A percentile compares a stretch with the other conserved stretches of the same genome.
These are phyloP conservation scores for Pharnaceum exiguum DNA, from an alignment of 148 eudicot species.

Conservation along the genomic window DNA sequence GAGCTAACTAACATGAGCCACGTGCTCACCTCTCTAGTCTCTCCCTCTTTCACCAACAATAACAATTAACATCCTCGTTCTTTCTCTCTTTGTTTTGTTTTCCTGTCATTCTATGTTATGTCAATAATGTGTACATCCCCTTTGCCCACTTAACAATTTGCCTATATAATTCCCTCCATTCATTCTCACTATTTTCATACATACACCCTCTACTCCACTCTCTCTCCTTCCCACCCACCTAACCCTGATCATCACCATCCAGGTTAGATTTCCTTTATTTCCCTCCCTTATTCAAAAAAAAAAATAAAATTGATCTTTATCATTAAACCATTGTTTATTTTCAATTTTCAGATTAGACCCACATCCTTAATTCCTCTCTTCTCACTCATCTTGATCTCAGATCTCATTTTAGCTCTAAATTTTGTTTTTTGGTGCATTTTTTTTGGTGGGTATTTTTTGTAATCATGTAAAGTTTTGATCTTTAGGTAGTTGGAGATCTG, in stretches of 20 bases:
- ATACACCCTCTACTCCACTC: background rate
- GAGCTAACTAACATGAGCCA: slow-evolving; percentile 25
- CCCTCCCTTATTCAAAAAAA: too few relatives aligned
- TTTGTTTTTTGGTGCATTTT: background rate
- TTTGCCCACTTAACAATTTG: background rate
- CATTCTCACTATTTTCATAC: background rate
- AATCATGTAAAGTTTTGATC: background rate
- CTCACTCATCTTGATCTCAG: too few relatives aligned
- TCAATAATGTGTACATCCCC: too few relatives aligned
- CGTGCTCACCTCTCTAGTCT: slow-evolving; percentile 14
- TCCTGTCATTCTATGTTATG: too few relatives aligned
- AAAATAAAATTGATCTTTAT: too few relatives aligned
- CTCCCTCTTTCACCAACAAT: slow-evolving; percentile 3
- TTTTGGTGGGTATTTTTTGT: background rate
- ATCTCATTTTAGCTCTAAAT: too few relatives aligned
- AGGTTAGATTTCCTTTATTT: slow-evolving; percentile 5
- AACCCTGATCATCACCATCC: too few relatives aligned
- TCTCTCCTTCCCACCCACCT: background rate
- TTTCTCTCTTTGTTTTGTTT: too few relatives aligned
- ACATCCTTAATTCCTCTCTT: too few relatives aligned
- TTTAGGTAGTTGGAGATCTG: slow-evolving; percentile 20
- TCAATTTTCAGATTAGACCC: too few relatives aligned
- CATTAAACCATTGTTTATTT: too few relatives aligned
- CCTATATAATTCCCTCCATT: background rate
- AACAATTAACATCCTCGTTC: background rate